Conservation (phyloP, 805 yeast genomes). For the Myxozyma vanderwaltii region DNA sequence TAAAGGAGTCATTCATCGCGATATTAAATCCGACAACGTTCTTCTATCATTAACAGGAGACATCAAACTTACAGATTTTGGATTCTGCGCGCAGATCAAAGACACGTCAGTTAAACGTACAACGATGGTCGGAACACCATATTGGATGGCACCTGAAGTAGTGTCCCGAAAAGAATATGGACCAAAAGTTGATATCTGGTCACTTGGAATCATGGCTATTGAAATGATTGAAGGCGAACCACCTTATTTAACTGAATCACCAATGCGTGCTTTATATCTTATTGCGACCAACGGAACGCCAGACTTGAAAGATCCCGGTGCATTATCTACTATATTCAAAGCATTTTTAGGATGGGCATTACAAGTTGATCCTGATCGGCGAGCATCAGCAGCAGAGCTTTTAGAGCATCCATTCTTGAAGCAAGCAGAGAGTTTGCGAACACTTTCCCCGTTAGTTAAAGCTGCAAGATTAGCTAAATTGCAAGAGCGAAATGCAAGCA, state of each 20-base stretch:
- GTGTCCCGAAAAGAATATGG: conserved; percentile 94
- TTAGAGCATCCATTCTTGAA: conserved; percentile 45
- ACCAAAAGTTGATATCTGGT: conserved; percentile 97
- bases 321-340: conserved; percentile 64
- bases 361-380: conserved; percentile 76
- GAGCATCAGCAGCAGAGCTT: conserved; percentile 77
- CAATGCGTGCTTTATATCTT: conserved; percentile 86
- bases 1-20: conserved; percentile 92
- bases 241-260: conserved; percentile 94
- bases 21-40: conserved; percentile 93
- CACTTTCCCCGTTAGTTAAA: conserved; percentile 37
- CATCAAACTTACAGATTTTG: conserved; percentile 92
- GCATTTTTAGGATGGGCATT: conserved; percentile 75
- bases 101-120: conserved; percentile 84
- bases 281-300: conserved; percentile 98
- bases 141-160: conserved; percentile 99
- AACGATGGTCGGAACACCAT: conserved; percentile 99
- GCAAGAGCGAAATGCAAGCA: conserved; percentile 25
- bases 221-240: conserved; percentile 99
- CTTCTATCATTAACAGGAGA: conserved; percentile 80
- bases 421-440: conserved; percentile 31
- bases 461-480: conserved; percentile 35
- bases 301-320: conserved; percentile 82
- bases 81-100: conserved; percentile 92
- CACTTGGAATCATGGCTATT: conserved; percentile 94